Conservation (phyloP, 1,284 basidiomycete genomes). For the Apiotrichum laibachii region DNA sequence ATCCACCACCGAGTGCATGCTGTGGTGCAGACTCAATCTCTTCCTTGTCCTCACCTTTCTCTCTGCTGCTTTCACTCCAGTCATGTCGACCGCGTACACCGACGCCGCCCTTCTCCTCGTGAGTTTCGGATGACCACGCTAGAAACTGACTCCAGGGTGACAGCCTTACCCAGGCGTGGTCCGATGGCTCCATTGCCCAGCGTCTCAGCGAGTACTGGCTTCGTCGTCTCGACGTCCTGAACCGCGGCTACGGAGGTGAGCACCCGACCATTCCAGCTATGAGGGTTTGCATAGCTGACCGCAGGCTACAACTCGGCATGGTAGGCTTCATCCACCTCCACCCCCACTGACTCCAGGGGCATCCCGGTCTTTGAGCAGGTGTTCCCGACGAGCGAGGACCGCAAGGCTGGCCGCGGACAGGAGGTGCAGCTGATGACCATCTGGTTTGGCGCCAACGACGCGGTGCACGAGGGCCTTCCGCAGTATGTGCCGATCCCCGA, state of each 20-base stretch:
- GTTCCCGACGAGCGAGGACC: constrained; percentile 57
- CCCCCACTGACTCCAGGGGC: constrained; percentile 52
- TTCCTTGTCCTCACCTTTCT: not conserved
- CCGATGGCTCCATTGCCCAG: constrained; percentile 38
- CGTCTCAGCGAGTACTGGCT: constrained; percentile 60
- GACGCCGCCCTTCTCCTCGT: constrained; percentile 49
- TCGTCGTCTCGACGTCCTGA: constrained; percentile 75
- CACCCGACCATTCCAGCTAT: not conserved
- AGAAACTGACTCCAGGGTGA: constrained; percentile 38
- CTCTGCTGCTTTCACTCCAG: constrained; percentile 3
- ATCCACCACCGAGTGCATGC: not conserved
- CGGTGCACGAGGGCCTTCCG: constrained; percentile 57
- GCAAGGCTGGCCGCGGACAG: constrained; percentile 56
- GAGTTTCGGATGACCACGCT: constrained; percentile 7
- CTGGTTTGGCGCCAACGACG: constrained; percentile 85
- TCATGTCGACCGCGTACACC: constrained; percentile 39
- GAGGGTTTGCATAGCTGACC: too few species aligned
- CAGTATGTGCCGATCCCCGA: constrained; percentile 61
- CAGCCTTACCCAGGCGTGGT: constrained; percentile 46
- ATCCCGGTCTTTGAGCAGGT: constrained; percentile 74
- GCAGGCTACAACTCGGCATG: constrained; percentile 78
- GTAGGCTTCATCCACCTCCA: constrained; percentile 18
- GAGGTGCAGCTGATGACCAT: constrained; percentile 67
- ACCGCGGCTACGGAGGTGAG: constrained; percentile 61
- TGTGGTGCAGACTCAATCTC: constrained; percentile 1